Evolutionary conservation across 1,284 basidiomycete species (phyloP).

Genomic region (Irpex rosettiformis): DNA sequence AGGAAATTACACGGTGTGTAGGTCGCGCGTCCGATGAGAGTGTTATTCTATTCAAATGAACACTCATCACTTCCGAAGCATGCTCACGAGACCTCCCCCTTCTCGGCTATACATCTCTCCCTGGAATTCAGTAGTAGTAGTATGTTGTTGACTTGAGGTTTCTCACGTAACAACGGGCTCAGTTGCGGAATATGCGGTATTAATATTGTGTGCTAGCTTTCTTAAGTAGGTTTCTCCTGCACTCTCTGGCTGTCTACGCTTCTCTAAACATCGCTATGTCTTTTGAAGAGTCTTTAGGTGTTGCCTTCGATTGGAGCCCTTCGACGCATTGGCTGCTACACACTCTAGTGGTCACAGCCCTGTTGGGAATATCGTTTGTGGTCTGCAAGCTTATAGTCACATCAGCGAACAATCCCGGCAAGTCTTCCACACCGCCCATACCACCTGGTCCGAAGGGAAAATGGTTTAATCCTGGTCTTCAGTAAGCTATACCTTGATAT

Average conservation of each 20-base stretch:
- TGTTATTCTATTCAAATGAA: not conserved
- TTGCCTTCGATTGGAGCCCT: not conserved
- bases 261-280: not conserved
- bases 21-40: not conserved
- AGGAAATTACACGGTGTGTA: not conserved
- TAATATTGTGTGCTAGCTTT: not conserved
- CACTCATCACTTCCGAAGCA: not conserved
- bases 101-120: not conserved
- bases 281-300: not conserved
- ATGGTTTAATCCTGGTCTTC: slow-evolving; percentile 11
- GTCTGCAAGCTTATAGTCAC: not conserved
- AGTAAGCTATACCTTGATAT: slow-evolving; percentile 3
- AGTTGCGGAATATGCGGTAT: too few species aligned
- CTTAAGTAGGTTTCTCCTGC: not conserved
- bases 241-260: not conserved
- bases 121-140: not conserved
- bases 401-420: not conserved
- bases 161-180: not conserved
- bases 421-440: not conserved
- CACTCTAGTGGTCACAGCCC: not conserved
- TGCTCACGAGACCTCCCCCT: not conserved
- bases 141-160: not conserved
- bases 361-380: not conserved
- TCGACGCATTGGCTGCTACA: not conserved
- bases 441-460: slow-evolving; percentile 10